Base-by-base conservation (phyloP, 345 rosid genomes). In the Eutrema japonicum region DNA sequence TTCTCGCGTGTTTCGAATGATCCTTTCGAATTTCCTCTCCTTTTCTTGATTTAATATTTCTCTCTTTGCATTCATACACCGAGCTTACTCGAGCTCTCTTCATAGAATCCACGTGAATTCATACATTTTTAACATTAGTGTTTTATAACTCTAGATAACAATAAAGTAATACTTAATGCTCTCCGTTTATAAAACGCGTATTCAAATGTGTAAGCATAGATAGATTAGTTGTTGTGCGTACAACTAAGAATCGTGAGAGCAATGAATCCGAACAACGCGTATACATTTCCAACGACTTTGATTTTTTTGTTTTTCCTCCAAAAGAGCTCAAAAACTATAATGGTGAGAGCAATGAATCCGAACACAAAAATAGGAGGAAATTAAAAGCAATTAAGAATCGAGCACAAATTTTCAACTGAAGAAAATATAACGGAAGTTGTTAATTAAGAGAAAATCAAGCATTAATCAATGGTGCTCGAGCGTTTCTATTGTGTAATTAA, bases 31-130 rank as follows among this genome's bases (percentile, higher is more conserved):
- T 3, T 72, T 52, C 54, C 3, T 63, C 63, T 18, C 55, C 76
- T 33, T n/a, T 53, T 7, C 54, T 62, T 43, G 45, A 42, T 63
- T 29, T 72, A 18, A 18, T 18, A 0, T 72, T 29, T 38, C 33
- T 40, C 33, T 51, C 60, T 50, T 71, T 52, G 22, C 63, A 47
- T 43, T 72, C 55, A 6, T 64, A 72, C 26, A 64, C 54, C 11
- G 70, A 64, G 29, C 27, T 72, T 54, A 72, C 63, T 22, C 64
- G 53, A 63, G 77, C 77, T 64, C 9, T 72, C 77, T 72, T 72
- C 77, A 72, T 72, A 9, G 51, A 6, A 51, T 42, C 49, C 46
- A 18, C 42, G 26, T 33, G 3, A 2, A 30, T 51, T 49, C 51
- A 50, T 26, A 18, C 16, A 10, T 46, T 56, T 56, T 41, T 2